Conservation (phyloP, 2,329 filamentous ascomycete genomes). For the Apiospora malaysiana region DNA sequence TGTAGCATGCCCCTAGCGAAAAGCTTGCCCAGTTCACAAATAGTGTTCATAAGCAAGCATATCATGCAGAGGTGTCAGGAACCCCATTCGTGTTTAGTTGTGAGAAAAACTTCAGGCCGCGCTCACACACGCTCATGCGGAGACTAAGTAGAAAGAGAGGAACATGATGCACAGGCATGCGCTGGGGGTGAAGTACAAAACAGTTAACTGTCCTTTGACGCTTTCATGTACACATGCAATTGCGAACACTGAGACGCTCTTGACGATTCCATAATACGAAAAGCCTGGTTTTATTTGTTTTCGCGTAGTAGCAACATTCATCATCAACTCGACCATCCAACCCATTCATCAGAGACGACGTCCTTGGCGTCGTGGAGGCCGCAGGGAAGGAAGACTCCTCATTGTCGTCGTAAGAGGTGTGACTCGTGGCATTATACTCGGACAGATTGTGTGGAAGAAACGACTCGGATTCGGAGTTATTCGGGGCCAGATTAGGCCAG, state of each 20-base stretch:
- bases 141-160: background rate
- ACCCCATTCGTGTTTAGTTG: background rate
- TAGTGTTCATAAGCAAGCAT: background rate
- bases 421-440: conserved; percentile 20
- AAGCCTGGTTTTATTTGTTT: conserved; percentile 46
- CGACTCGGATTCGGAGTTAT: conserved; percentile 12
- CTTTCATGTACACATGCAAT: conserved; percentile 14
- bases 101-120: background rate
- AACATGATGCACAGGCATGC: background rate
- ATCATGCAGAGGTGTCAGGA: background rate
- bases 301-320: conserved; percentile 42
- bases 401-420: conserved; percentile 23
- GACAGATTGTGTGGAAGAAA: conserved; percentile 20
- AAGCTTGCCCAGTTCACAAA: background rate
- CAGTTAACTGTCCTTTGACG: background rate
- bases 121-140: background rate
- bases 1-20: too few relatives aligned
- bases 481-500: conserved; percentile 13
- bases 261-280: conserved; percentile 33
- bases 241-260: conserved; percentile 13
- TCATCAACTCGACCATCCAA: conserved; percentile 35
- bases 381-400: conserved; percentile 14
- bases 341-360: conserved; percentile 26
- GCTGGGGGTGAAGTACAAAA: background rate
- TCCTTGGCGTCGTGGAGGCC: conserved; percentile 18